phyloP scores from a whole-genome alignment of 352 stramenopile genomes.

The Phytopythium litorale region DNA sequence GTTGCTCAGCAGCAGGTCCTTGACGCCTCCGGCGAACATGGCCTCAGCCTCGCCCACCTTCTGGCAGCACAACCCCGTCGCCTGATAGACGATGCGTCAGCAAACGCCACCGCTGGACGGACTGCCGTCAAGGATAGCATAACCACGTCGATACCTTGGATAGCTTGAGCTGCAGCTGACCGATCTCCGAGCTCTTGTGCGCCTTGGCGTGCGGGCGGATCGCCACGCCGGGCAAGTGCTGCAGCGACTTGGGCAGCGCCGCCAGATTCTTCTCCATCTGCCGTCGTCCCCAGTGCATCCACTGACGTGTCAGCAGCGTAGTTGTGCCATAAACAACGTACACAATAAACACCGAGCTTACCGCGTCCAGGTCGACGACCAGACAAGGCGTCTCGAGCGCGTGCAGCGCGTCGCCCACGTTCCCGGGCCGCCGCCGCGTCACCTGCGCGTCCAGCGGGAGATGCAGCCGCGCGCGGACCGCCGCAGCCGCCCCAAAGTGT shows the following conservation, averaged over 20 bases:
- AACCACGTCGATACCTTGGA: slow-evolving; percentile 19
- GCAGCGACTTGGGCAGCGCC: slow-evolving; percentile 31
- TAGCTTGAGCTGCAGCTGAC: slow-evolving; percentile 37
- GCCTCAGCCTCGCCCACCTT: slow-evolving; percentile 70
- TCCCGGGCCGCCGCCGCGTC: slow-evolving; percentile 16
- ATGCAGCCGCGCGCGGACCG: neutral
- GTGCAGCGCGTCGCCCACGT: slow-evolving; percentile 31
- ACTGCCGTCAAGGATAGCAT: neutral
- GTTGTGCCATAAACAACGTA: neutral
- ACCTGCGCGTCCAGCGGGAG: slow-evolving; percentile 5
- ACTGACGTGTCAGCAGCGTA: neutral
- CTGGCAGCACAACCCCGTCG: slow-evolving; percentile 58
- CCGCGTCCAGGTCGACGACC: slow-evolving; percentile 55
- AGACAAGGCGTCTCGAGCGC: slow-evolving; percentile 62
- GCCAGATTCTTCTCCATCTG: slow-evolving; percentile 55
- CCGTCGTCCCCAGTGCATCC: neutral
- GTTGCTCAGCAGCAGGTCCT: slow-evolving; percentile 67
- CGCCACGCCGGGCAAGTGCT: slow-evolving; percentile 19
- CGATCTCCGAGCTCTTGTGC: slow-evolving; percentile 60
- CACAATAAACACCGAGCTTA: slow-evolving; percentile 6
- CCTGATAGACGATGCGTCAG: slow-evolving; percentile 5
- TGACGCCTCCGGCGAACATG: slow-evolving; percentile 56
- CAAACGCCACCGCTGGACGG: neutral
- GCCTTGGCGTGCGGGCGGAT: slow-evolving; percentile 74
- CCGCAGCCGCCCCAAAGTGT: slow-evolving; percentile 1